A percentile compares a stretch with the other conserved stretches of the same genome.
Evolutionary conservation across 164 flowering plant species (phyloP).

Genomic region (Magnolia kwangsiensis): DNA sequence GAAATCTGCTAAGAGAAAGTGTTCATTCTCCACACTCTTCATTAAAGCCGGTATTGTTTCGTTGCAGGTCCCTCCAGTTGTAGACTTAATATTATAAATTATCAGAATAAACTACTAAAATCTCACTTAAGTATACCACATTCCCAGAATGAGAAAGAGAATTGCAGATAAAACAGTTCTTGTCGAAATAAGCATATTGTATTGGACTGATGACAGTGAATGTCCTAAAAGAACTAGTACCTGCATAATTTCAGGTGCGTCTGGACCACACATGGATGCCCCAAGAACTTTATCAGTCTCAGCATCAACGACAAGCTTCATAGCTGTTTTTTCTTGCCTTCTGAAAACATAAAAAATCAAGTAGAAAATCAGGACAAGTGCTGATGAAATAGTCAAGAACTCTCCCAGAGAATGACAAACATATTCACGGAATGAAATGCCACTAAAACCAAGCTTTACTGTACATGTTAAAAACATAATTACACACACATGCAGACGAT

Average conservation of each 20-base stretch:
- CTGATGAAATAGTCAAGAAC: background rate
- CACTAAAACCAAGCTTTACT: background rate
- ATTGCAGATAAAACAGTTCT: too few relatives aligned
- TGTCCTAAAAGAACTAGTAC: constrained; percentile 26
- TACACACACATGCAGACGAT: too few relatives aligned
- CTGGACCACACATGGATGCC: constrained; percentile 97
- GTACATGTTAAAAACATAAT: background rate
- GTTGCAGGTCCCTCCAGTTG: too few relatives aligned
- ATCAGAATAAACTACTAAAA: too few relatives aligned
- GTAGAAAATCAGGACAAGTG: background rate
- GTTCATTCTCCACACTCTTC: too few relatives aligned
- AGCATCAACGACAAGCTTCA: constrained; percentile 93
- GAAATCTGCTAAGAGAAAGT: too few relatives aligned
- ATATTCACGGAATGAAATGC: background rate
- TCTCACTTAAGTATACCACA: too few relatives aligned
- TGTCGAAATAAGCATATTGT: background rate
- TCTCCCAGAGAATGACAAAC: background rate
- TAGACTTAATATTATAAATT: too few relatives aligned
- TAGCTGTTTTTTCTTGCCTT: constrained; percentile 81
- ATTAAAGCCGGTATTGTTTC: too few relatives aligned
- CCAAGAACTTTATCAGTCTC: constrained; percentile 90
- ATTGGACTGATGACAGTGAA: background rate
- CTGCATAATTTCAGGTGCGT: constrained; percentile 97
- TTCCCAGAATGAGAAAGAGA: too few relatives aligned
- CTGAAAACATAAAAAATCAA: constrained; percentile 30